Base-by-base conservation (phyloP, 352 stramenopile species). In the Globisporangium abappressorium region DNA sequence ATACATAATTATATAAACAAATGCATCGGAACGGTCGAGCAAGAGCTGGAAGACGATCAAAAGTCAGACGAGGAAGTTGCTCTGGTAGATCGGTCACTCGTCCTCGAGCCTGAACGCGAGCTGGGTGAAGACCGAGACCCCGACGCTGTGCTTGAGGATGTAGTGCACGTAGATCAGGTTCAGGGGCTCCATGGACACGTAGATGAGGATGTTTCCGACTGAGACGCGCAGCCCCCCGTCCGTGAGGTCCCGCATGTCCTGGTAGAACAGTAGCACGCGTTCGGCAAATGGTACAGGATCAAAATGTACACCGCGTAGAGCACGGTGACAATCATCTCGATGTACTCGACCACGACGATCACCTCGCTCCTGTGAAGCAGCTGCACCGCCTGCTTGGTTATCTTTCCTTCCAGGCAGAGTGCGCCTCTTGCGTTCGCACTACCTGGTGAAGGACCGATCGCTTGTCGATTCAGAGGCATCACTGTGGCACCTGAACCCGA, bases 11-110 rank as follows among this genome's bases (percentile, higher is more conserved):
- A 33, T 33, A 33, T 33, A 41, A 14, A 41, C 8, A 14, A 30
- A 6, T 11, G 8, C 46, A 70, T 66, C 64, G 22, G 71, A 69
- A 49, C 76, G 73, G 11, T 68, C 28, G 33, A 79, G 73, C 53
- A 76, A 70, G 64, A 79, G 76, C 62, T 70, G 70, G 34, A 78
- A 73, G 28, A 69, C 70, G 11, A 76, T 69, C 22, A 72, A 64
- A 30, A 78, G 72, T 22, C 70, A 76, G 34, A 71, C 71, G 38
- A 57, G 59, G 18, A 78, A 68, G 26, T 76, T 76, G 26, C 65
- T 65, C n/a, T 72, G 71, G 18, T 75, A 69, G 38, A 76, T 66
- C 9, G 66, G 54, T 0, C 57, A 64, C 8, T 71, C 65, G 4
- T 55, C 71, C 65, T 80, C 70, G n/a, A 80, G 59, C 5, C 70